A percentile compares a stretch with the other conserved stretches of the same genome.
Evolutionary conservation across 768 basidiomycete species (phyloP).

Genomic region (Suillus cothurnatus): DNA sequence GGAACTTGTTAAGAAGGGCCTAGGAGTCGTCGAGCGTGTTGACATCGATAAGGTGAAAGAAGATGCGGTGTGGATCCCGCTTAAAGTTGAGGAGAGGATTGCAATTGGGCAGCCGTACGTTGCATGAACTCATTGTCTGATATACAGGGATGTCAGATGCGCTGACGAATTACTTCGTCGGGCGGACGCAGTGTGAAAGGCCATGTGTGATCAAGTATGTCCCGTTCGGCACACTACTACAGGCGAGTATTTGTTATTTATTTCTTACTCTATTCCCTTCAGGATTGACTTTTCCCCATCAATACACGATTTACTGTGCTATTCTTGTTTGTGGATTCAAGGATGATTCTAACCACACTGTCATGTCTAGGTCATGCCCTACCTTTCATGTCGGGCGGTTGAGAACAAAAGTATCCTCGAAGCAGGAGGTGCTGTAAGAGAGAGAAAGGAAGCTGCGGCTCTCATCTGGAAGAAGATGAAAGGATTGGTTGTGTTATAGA

Average conservation of each 20-base stretch:
- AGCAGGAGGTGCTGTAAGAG: conserved; percentile 59
- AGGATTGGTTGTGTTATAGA: conserved; percentile 13
- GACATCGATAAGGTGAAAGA: conserved; percentile 26
- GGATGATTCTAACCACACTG: conserved; percentile 15
- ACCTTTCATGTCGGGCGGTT: conserved; percentile 82
- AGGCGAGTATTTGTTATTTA: conserved; percentile 46
- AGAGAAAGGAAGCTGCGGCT: conserved; percentile 31
- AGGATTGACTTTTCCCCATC: neutral
- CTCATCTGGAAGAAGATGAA: conserved; percentile 36
- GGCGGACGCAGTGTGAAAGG: conserved; percentile 47
- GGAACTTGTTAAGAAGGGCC: conserved; percentile 55
- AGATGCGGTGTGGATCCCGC: conserved; percentile 37
- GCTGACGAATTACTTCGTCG: conserved; percentile 70
- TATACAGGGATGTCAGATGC: conserved; percentile 81
- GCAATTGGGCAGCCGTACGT: conserved; percentile 76
- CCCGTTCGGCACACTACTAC: conserved; percentile 72
- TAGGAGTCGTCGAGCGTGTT: conserved; percentile 37
- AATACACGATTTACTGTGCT: neutral
- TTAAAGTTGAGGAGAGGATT: conserved; percentile 64
- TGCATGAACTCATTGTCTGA: conserved; percentile 6
- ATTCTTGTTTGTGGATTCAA: neutral
- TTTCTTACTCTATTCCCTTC: neutral
- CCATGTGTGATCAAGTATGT: conserved; percentile 86
- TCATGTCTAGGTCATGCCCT: conserved; percentile 75
- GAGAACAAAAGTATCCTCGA: conserved; percentile 93